phyloP scores from a whole-genome alignment of 768 basidiomycete species.

The Leccinum arenicola region DNA sequence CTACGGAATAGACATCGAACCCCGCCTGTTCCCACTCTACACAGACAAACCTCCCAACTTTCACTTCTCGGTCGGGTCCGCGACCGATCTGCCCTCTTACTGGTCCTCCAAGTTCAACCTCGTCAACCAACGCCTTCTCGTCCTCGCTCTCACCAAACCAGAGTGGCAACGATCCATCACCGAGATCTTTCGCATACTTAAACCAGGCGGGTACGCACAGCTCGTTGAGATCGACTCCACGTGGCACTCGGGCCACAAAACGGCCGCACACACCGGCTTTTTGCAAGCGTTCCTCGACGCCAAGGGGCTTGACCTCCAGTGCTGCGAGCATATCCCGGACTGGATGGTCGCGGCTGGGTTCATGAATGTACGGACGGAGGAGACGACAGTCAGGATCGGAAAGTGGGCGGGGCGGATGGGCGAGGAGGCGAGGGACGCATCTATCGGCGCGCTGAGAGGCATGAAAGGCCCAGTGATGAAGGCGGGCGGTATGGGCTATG shows the following conservation, averaged over 20 bases:
- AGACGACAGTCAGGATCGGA: constrained; percentile 12
- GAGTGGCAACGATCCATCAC: constrained; percentile 24
- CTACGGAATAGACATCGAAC: constrained; percentile 24
- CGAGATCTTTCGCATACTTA: constrained; percentile 30
- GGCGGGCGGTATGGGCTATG: constrained; percentile 22
- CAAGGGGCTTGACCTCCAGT: constrained; percentile 11
- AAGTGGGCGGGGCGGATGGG: constrained; percentile 20
- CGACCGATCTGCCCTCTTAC: constrained; percentile 22
- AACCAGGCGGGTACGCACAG: constrained; percentile 31
- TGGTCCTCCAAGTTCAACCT: constrained; percentile 31
- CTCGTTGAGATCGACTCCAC: constrained; percentile 24
- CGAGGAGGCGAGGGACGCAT: constrained; percentile 17
- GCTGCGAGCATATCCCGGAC: constrained; percentile 10
- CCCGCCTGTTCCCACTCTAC: constrained; percentile 14
- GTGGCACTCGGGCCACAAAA: constrained; percentile 15
- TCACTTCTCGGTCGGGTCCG: constrained; percentile 15
- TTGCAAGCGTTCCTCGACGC: constrained; percentile 8
- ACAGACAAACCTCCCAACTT: neutral
- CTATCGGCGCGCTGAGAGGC: constrained; percentile 19
- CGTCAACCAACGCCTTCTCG: constrained; percentile 32
- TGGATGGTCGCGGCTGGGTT: constrained; percentile 5
- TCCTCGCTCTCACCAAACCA: constrained; percentile 22
- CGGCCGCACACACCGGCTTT: constrained; percentile 5
- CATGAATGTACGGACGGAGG: constrained; percentile 10
- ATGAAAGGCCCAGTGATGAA: constrained; percentile 23